Conservation (phyloP, 2,329 filamentous ascomycete species). For the Aureobasidium sp. region DNA sequence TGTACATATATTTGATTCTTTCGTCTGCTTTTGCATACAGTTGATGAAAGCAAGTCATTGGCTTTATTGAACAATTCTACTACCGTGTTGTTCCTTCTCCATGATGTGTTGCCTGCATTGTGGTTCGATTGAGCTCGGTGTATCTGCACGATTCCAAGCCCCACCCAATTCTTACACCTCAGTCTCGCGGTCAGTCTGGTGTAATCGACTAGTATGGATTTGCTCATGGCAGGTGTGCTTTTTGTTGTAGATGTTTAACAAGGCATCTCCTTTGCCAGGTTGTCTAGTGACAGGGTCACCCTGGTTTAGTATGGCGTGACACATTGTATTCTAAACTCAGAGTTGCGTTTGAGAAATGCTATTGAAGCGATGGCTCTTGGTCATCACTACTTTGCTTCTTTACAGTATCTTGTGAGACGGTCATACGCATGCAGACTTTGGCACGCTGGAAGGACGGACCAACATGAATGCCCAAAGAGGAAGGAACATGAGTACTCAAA, state of each 20-base stretch:
- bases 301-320: background rate
- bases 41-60: background rate
- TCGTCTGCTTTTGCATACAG: background rate
- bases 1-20: background rate
- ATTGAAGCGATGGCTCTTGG: background rate
- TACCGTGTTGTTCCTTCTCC: too few species aligned
- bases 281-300: background rate
- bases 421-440: background rate
- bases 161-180: too few species aligned
- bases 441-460: background rate
- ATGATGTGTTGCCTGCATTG: too few species aligned
- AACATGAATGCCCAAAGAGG: conserved; percentile 5
- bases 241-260: background rate
- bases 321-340: background rate
- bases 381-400: background rate
- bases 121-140: too few species aligned
- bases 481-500: background rate
- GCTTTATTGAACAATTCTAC: background rate
- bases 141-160: too few species aligned
- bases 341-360: background rate
- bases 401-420: background rate
- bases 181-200: too few species aligned
- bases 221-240: background rate
- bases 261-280: too few species aligned
- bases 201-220: background rate